phyloP scores from a whole-genome alignment of 306 rosid species.

The Sphenostylis stenocarpa region DNA sequence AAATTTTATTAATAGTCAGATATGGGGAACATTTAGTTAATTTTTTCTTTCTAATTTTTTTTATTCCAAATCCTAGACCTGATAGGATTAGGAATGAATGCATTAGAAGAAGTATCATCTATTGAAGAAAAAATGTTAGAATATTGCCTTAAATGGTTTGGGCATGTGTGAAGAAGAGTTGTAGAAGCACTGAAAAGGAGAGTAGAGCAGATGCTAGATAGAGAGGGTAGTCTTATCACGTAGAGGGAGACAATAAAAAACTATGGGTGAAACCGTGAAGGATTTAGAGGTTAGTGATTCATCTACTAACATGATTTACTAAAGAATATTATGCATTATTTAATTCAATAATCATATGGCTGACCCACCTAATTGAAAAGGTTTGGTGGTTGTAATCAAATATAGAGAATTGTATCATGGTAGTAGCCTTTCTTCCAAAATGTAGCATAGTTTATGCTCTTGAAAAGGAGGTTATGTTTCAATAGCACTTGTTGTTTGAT shows the following conservation, averaged over 20 bases:
- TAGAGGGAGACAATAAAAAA: background rate
- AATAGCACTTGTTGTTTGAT: background rate
- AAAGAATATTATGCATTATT: background rate
- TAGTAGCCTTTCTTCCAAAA: background rate
- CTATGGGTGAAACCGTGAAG: background rate
- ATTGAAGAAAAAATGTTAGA: background rate
- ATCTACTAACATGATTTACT: background rate
- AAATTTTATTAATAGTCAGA: background rate
- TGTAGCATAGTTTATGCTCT: background rate
- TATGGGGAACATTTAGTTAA: background rate
- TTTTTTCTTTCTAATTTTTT: background rate
- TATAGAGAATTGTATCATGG: background rate
- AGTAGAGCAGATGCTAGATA: background rate
- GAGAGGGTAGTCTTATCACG: background rate
- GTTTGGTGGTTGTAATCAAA: background rate
- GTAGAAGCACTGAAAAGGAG: background rate
- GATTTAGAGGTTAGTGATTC: background rate
- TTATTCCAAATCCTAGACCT: background rate
- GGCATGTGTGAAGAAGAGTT: background rate
- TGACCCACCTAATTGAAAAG: background rate
- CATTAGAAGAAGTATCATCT: background rate
- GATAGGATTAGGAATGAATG: background rate
- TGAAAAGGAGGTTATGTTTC: constrained; percentile 3
- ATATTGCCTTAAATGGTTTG: background rate
- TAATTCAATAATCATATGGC: background rate